Percentiles rank a stretch among this genome's conserved stretches.
phyloP scores from a whole-genome alignment of 2,329 filamentous ascomycete genomes.

The Lasiodiplodia theobromae region DNA sequence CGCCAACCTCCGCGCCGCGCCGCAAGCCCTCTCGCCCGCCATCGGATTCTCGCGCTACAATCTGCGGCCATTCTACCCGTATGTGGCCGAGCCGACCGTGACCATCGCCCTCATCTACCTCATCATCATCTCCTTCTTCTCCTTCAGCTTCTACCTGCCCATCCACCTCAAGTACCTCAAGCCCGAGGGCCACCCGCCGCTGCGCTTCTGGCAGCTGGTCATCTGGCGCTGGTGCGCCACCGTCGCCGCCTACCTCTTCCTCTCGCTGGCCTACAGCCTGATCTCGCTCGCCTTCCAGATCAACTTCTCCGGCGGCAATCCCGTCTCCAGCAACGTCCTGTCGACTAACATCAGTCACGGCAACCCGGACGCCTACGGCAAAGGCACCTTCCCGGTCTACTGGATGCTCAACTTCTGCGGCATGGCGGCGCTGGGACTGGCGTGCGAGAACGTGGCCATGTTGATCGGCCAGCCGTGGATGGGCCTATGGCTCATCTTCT shows the following conservation, averaged over 20 bases:
- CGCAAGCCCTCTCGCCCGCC: slow-evolving; percentile 63
- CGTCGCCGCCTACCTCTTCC: slow-evolving; percentile 64
- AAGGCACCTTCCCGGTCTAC: slow-evolving; percentile 67
- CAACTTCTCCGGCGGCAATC: slow-evolving; percentile 58
- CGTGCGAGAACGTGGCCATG: slow-evolving; percentile 71
- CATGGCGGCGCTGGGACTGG: slow-evolving; percentile 68
- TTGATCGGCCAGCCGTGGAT: slow-evolving; percentile 67
- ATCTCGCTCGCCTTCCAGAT: slow-evolving; percentile 69
- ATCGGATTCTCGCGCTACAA: slow-evolving; percentile 65
- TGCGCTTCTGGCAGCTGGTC: slow-evolving; percentile 65
- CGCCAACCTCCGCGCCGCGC: slow-evolving; percentile 54
- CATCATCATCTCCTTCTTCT: slow-evolving; percentile 73
- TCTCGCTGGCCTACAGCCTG: slow-evolving; percentile 69
- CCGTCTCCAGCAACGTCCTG: slow-evolving; percentile 53
- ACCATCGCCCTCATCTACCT: slow-evolving; percentile 71
- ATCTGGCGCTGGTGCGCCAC: slow-evolving; percentile 66
- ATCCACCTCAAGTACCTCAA: slow-evolving; percentile 66
- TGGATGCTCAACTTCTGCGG: slow-evolving; percentile 70
- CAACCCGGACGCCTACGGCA: slow-evolving; percentile 63
- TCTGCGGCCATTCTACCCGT: slow-evolving; percentile 65
- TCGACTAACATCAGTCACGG: slow-evolving; percentile 42
- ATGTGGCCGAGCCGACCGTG: slow-evolving; percentile 63
- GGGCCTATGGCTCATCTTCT: slow-evolving; percentile 70
- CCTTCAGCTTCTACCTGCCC: slow-evolving; percentile 69
- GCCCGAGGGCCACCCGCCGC: slow-evolving; percentile 62